These are phyloP conservation scores for Hymenoscyphus albidus DNA, from an alignment of 2,329 filamentous ascomycete genomes.

Conservation along the genomic window DNA sequence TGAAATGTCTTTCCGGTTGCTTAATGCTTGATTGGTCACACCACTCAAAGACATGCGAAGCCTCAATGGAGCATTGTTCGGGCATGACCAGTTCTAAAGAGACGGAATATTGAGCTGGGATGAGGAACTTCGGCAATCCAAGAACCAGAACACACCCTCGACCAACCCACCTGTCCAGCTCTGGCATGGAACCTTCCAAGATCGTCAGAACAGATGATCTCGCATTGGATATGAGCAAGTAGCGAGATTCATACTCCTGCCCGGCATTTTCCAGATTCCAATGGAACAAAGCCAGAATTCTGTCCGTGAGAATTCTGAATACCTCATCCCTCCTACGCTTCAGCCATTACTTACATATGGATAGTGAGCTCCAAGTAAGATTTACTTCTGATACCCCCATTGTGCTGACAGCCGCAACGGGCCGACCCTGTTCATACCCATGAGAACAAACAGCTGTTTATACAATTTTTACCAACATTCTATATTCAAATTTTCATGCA, in stretches of 20 bases:
- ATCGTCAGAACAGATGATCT: slow-evolving; percentile 3
- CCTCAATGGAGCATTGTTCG: background rate
- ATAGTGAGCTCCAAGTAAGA: background rate
- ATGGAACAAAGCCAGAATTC: background rate
- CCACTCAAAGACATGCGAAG: background rate
- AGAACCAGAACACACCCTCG: background rate
- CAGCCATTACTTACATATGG: background rate
- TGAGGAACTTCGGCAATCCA: background rate
- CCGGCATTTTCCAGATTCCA: background rate
- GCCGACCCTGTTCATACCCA: background rate
- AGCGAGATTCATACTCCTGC: background rate
- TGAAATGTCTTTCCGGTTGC: background rate
- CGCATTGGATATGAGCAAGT: background rate
- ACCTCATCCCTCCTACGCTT: background rate
- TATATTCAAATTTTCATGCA: background rate
- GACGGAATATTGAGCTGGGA: background rate
- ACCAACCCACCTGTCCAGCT: background rate
- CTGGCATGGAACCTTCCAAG: background rate
- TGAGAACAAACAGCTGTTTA: background rate
- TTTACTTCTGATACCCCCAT: background rate
- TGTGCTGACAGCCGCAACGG: background rate
- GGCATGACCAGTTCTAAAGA: background rate
- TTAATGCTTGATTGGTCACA: background rate
- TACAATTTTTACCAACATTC: background rate
- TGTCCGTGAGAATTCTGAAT: background rate